Base-by-base conservation (phyloP, 2,329 filamentous ascomycete genomes). In the Beauveria asiatica region DNA sequence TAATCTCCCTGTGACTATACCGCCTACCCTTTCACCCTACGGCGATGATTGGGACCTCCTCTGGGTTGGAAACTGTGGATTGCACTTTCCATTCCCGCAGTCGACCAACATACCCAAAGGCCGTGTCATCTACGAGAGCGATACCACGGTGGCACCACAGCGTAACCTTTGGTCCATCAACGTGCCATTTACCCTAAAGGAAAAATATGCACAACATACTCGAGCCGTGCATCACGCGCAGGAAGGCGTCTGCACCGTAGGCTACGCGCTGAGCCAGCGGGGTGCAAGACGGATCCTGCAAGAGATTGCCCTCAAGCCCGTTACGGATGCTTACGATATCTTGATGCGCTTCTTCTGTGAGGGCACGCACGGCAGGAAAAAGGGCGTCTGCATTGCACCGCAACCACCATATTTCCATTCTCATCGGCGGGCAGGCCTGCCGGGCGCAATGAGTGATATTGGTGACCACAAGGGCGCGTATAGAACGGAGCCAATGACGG, bases 31-130 rank as follows among this genome's bases (percentile, higher is more conserved):
- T 64, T 76, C 76, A 1, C 77, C 79, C 0, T 79, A 80, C 59
- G 78, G 80, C 17, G 75, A 77, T 60, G 68, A 75, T 61, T 82
- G 80, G 80, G 79, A 82, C 60, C 62, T 81, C 3, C 72, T 82
- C 10, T 81, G 78, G 78, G 66, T 80, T 1, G 80, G 80, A 25
- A 77, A 79, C 64, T 80, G 78, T 60, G 76, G 76, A 5, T 70
- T 72, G 65, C 64, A 67, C 27, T 70, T 75, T 52, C 67, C 70
- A 21, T 51, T 27, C 8, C 19, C 61, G 49, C 54, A 61, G 39
- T 58, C 65, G 23, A 17, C 39, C 13, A 44, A 54, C 0, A 62
- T 70, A 1, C 67, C 73, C 2, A 68, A 68, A 48, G 68, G 67
- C 0, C 69, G 72, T 5, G 66, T 76, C 6, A 66, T 72, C 17